Conservation (phyloP, 2,329 filamentous ascomycete species). For the Colletotrichum sp. region DNA sequence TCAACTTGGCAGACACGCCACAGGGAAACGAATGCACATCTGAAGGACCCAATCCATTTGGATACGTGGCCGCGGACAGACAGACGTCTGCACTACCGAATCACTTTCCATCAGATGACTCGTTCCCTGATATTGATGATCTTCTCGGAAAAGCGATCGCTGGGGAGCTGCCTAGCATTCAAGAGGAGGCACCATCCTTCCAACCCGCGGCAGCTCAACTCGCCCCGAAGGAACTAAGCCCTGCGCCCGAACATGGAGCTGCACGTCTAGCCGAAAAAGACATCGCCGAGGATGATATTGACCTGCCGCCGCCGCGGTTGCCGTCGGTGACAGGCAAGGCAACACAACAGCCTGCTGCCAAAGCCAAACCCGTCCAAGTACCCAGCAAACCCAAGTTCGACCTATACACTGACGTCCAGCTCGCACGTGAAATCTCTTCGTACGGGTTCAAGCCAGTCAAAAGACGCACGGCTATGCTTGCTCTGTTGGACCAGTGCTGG, state of each 20-base stretch:
- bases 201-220: background rate
- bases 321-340: background rate
- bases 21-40: conserved; percentile 24
- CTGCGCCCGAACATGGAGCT: background rate
- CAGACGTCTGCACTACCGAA: background rate
- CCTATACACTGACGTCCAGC: conserved; percentile 65
- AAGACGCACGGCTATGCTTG: conserved; percentile 71
- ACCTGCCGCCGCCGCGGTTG: background rate
- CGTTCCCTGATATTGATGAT: conserved; percentile 14
- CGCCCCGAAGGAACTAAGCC: background rate
- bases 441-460: conserved; percentile 79
- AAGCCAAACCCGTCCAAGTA: background rate
- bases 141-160: background rate
- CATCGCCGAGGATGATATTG: background rate
- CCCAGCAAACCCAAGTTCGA: conserved; percentile 59
- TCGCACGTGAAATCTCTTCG: conserved; percentile 64
- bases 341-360: background rate
- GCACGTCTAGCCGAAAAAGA: background rate
- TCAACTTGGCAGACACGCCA: conserved; percentile 61
- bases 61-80: conserved; percentile 29
- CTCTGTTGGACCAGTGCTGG: conserved; percentile 75
- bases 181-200: background rate
- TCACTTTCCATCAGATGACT: conserved; percentile 6
- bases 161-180: background rate
- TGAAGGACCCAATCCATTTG: conserved; percentile 41